Percentiles rank a stretch among this genome's conserved stretches.
phyloP scores from a whole-genome alignment of 768 basidiomycete species.

The Suillus hirtellus region DNA sequence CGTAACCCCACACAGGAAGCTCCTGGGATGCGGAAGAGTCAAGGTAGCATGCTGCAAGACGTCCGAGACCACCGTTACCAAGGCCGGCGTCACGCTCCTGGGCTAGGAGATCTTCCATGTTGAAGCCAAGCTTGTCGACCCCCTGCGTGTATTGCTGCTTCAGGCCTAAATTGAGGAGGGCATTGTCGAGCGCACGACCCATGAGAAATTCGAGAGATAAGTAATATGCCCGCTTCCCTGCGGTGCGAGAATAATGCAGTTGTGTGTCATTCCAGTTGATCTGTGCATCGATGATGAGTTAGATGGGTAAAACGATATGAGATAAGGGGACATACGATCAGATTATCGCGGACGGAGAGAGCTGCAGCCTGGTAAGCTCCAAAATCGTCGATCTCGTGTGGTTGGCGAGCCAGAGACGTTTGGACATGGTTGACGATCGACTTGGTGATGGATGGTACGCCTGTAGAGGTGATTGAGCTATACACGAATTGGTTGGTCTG shows the following conservation, averaged over 20 bases:
- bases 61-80: constrained; percentile 94
- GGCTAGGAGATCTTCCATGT: constrained; percentile 82
- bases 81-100: constrained; percentile 92
- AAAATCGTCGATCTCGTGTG: constrained; percentile 83
- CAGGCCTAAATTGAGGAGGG: constrained; percentile 86
- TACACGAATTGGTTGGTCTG: not conserved
- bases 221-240: constrained; percentile 92
- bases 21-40: constrained; percentile 91
- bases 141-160: constrained; percentile 73
- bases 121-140: constrained; percentile 81
- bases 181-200: constrained; percentile 76
- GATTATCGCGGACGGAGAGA: constrained; percentile 82
- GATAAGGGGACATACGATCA: constrained; percentile 55
- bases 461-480: constrained; percentile 35
- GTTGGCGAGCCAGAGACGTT: constrained; percentile 86
- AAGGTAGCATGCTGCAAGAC: constrained; percentile 95
- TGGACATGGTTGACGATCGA: constrained; percentile 84
- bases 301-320: not conserved
- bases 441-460: constrained; percentile 61
- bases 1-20: constrained; percentile 95
- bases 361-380: constrained; percentile 94
- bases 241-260: constrained; percentile 72
- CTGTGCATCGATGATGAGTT: constrained; percentile 33
- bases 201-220: constrained; percentile 93
- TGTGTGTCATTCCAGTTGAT: constrained; percentile 88